phyloP scores from a whole-genome alignment of 805 yeast species.

The Maudiozyma saulgeensis region DNA sequence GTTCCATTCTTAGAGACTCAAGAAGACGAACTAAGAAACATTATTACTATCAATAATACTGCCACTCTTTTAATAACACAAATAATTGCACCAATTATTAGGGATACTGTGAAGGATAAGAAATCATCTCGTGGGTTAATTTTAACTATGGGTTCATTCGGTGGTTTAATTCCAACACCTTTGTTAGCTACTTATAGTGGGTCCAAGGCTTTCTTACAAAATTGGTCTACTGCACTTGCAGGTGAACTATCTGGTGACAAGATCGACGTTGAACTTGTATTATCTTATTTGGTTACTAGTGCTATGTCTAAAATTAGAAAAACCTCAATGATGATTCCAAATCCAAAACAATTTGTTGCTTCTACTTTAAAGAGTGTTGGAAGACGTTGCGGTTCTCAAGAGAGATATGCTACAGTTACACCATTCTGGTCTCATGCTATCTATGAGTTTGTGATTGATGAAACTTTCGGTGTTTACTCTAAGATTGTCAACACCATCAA shows the following conservation, averaged over 20 bases:
- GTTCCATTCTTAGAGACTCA: conserved; percentile 82
- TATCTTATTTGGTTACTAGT: conserved; percentile 86
- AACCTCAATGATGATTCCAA: conserved; percentile 68
- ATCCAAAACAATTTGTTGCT: conserved; percentile 69
- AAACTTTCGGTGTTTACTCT: conserved; percentile 75
- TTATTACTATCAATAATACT: conserved; percentile 75
- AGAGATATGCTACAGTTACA: conserved; percentile 73
- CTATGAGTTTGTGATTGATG: conserved; percentile 73
- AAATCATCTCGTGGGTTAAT: conserved; percentile 54
- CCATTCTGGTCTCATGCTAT: conserved; percentile 94
- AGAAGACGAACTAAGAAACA: conserved; percentile 62
- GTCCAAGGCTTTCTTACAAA: conserved; percentile 88
- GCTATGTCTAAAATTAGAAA: conserved; percentile 91
- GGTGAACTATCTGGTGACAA: conserved; percentile 64
- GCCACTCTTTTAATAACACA: conserved; percentile 82
- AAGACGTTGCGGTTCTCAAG: conserved; percentile 87
- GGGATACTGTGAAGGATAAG: conserved; percentile 38
- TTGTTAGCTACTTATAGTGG: conserved; percentile 90
- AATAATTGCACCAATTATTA: conserved; percentile 62
- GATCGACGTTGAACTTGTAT: conserved; percentile 76
- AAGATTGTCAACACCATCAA: conserved; percentile 60
- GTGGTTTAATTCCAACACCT: conserved; percentile 90
- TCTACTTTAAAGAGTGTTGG: conserved; percentile 64
- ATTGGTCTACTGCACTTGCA: conserved; percentile 84
- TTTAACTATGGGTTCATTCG: conserved; percentile 93